phyloP scores from a whole-genome alignment of 345 rosid species.

The Cochlearia excelsa region DNA sequence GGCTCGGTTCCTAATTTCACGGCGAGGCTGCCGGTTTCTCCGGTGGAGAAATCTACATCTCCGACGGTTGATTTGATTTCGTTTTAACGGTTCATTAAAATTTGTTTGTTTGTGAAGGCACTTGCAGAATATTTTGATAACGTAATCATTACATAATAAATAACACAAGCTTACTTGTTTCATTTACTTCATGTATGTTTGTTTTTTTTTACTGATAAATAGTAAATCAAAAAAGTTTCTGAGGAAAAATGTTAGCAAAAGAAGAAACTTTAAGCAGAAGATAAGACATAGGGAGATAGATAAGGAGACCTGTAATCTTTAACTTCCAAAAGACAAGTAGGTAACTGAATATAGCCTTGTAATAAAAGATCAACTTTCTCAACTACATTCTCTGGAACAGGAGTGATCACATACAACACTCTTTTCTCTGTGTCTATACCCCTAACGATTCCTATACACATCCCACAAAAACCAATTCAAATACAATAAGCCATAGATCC shows the following conservation, averaged over 20 bases:
- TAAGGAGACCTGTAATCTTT: constrained; percentile 79
- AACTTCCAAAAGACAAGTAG: constrained; percentile 78
- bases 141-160: no score
- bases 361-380: constrained; percentile 76
- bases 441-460: constrained; percentile 75
- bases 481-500: neutral
- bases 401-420: constrained; percentile 71
- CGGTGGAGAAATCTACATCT: constrained; percentile 23
- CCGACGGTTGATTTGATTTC: constrained; percentile 34
- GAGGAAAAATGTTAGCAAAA: neutral
- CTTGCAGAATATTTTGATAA: no score
- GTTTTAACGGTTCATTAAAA: constrained; percentile 12
- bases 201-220: no score
- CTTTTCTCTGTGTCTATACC: constrained; percentile 71
- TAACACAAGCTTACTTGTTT: no score
- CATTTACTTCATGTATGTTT: no score
- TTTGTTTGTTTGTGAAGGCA: no score
- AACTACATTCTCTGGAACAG: constrained; percentile 63
- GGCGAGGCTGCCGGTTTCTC: constrained; percentile 57
- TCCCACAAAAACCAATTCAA: neutral
- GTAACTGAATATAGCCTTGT: constrained; percentile 78
- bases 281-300: constrained; percentile 58
- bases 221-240: no score
- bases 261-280: constrained; percentile 41
- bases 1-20: constrained; percentile 38